Percentiles rank a stretch among this genome's conserved stretches.
Evolutionary conservation across 2,329 filamentous ascomycete species (phyloP).

Genomic region (Calonectria pseudoturangicola): DNA sequence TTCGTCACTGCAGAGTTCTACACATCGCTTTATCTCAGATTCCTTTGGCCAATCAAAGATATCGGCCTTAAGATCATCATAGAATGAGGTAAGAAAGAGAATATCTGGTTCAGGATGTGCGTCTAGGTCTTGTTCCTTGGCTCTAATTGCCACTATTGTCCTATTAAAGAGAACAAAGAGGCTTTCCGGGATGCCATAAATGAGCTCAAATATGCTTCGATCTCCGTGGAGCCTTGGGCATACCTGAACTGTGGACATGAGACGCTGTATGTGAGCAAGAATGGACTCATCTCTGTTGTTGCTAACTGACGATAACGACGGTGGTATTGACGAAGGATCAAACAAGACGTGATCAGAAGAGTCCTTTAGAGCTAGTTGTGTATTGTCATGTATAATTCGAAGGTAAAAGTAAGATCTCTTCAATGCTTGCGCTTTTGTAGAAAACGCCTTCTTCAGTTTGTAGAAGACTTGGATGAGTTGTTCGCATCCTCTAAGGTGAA

Average conservation of each 20-base stretch:
- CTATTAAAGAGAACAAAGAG: conserved; percentile 31
- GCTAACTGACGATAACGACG: not conserved
- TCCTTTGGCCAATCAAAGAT: conserved; percentile 38
- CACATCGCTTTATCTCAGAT: conserved; percentile 8
- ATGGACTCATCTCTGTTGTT: no score
- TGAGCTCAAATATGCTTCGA: conserved; percentile 32
- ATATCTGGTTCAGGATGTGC: not conserved
- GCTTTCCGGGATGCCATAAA: conserved; percentile 37
- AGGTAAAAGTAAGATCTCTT: conserved; percentile 54
- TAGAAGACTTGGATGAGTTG: conserved; percentile 46
- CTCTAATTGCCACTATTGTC: conserved; percentile 25
- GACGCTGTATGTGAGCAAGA: not conserved
- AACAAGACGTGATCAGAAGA: not conserved
- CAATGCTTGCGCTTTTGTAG: conserved; percentile 43
- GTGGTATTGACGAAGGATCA: not conserved
- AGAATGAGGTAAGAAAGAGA: not conserved
- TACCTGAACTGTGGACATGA: no score
- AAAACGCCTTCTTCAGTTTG: conserved; percentile 43
- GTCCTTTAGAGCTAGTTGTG: conserved; percentile 18
- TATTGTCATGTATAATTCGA: conserved; percentile 51
- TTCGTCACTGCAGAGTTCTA: conserved; percentile 2
- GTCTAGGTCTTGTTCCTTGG: conserved; percentile 22
- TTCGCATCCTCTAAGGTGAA: conserved; percentile 48
- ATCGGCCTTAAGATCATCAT: conserved; percentile 30
- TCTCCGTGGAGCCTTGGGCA: conserved; percentile 1